Base-by-base conservation (phyloP, 176 grass and related monocot species). In the Zea mays region DNA sequence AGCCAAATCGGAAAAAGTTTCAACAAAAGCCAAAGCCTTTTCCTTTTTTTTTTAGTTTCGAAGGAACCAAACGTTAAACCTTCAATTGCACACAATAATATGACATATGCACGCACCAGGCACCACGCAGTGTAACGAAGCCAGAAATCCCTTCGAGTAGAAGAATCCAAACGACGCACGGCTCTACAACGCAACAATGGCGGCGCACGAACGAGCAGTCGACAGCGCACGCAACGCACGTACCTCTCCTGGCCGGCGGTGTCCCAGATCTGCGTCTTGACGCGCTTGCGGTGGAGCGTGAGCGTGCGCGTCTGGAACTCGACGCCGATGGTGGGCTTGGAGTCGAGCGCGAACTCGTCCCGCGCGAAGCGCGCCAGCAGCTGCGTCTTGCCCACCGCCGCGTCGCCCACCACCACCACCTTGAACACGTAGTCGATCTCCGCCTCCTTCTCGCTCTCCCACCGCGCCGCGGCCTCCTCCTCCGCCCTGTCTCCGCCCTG, bases 241-340 rank as follows among this genome's bases (percentile, higher is more conserved):
- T 76, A 93, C 91, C 91, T 88, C 75, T 92, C 90, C 43, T 92
- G 90, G 0, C 90, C 86, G 63, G 83, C 90, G 47, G 90, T 92
- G 86, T 92, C 90, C 90, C 90, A 92, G 84, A 92, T 92, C 82
- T 92, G 90, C 44, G 90, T 86, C 82, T 91, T 91, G 73, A 90
- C 65, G 5, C 58, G 87, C 78, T 93, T 93, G 65, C 82, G 77
- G 72, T 77, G 82, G 82, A 89, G 57, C 14, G 72, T 72, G 82
- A 89, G 77, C 2, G 82, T 85, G 40, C 86, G 65, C 2, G 86
- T 72, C 77, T 85, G 86, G 90, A 93, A 97, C 87, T 97, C 93
- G 52, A 97, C 90, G 50, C 93, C 93, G 78, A 97, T 97, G 84
- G 93, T 97, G 88, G 93, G 83, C 82, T 93, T 97, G 70, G 93